A percentile compares a stretch with the other conserved stretches of the same genome.
These are phyloP conservation scores for Volvox reticuliferus DNA, from an alignment of 139 green algal species.

Conservation along the genomic window DNA sequence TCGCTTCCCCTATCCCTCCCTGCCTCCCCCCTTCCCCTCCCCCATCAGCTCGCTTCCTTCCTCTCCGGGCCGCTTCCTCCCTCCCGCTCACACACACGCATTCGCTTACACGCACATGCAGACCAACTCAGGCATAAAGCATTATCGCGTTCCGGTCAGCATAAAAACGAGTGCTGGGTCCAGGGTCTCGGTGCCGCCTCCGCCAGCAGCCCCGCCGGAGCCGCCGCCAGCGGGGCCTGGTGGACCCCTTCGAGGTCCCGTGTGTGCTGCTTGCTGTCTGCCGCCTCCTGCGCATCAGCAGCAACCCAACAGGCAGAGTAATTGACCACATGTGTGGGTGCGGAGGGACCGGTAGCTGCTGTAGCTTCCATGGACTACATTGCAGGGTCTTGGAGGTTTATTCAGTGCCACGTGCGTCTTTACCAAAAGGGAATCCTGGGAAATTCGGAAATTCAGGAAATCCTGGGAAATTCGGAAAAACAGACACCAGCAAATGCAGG, in stretches of 20 bases:
- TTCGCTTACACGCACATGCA: background rate
- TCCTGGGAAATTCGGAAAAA: too few species aligned
- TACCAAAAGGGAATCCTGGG: background rate
- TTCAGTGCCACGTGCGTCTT: background rate
- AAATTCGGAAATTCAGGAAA: background rate
- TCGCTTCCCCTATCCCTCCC: too few species aligned
- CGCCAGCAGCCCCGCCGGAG: background rate
- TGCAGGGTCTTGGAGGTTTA: background rate
- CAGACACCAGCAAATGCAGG: background rate
- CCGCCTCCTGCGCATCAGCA: background rate
- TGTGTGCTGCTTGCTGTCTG: conserved; percentile 6
- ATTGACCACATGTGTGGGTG: background rate
- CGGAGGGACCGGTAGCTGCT: background rate
- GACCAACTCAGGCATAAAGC: background rate
- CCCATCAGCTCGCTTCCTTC: too few species aligned
- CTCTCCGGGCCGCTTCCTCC: too few species aligned
- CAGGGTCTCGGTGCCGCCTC: background rate
- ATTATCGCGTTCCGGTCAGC: conserved; percentile 12
- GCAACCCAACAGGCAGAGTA: background rate
- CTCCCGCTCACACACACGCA: background rate
- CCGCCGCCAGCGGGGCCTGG: too few species aligned
- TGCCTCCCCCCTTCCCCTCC: too few species aligned
- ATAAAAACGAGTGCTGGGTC: conserved; percentile 36
- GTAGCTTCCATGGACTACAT: background rate
- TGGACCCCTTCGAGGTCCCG: background rate